Evolutionary conservation across 2,329 filamentous ascomycete genomes (phyloP).

Genomic region (Microsporum audouinii): DNA sequence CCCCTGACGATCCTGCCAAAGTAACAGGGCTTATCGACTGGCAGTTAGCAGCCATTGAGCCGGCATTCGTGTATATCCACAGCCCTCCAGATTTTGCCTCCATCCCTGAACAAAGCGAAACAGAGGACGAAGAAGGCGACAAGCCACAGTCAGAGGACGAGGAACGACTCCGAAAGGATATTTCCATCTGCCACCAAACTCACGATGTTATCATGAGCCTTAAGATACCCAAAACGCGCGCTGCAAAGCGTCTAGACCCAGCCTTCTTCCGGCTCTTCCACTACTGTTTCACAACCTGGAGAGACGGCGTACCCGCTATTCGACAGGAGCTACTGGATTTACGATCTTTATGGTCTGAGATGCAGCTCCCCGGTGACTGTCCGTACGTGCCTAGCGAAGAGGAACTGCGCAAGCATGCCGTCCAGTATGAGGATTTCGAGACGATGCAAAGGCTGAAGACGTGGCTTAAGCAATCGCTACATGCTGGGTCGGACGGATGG

Average conservation of each 20-base stretch:
- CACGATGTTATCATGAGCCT: constrained; percentile 15
- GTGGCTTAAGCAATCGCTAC: constrained; percentile 19
- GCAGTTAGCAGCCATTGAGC: constrained; percentile 24
- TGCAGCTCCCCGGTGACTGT: constrained; percentile 18
- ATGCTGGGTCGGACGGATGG: constrained; percentile 26
- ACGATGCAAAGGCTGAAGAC: constrained; percentile 20
- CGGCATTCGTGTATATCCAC: constrained; percentile 19
- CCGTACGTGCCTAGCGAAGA: constrained; percentile 19
- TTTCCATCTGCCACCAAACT: constrained; percentile 22
- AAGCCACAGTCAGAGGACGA: constrained; percentile 9
- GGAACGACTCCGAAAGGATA: constrained; percentile 18
- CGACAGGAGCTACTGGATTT: constrained; percentile 26
- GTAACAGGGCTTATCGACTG: constrained; percentile 27
- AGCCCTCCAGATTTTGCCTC: constrained; percentile 15
- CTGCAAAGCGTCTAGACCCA: constrained; percentile 20
- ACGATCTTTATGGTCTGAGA: constrained; percentile 16
- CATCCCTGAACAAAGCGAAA: constrained; percentile 14
- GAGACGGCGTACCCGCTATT: constrained; percentile 20
- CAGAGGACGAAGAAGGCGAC: constrained; percentile 12
- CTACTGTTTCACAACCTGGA: constrained; percentile 24
- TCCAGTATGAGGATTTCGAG: constrained; percentile 25
- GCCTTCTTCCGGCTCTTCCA: constrained; percentile 24
- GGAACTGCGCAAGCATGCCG: constrained; percentile 18
- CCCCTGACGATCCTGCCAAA: constrained; percentile 20
- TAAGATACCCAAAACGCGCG: constrained; percentile 14